These are phyloP conservation scores for Stromatinia cepivora DNA, from an alignment of 2,329 filamentous ascomycete species.

Conservation along the genomic window DNA sequence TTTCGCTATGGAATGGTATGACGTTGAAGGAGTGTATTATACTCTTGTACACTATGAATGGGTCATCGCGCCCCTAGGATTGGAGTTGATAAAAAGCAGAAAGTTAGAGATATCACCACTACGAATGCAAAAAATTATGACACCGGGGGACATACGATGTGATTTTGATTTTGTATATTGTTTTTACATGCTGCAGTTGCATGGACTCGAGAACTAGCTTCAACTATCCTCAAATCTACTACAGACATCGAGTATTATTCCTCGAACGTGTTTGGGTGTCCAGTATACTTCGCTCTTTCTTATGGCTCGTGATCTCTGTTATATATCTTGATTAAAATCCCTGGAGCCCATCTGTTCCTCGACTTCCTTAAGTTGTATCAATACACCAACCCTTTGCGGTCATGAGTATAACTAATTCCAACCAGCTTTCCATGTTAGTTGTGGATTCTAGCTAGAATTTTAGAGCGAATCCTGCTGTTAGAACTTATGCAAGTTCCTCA, in stretches of 20 bases:
- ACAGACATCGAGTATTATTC: neutral
- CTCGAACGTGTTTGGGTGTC: neutral
- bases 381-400: too few species aligned
- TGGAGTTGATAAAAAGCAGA: neutral
- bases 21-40: conserved; percentile 16
- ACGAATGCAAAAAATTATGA: neutral
- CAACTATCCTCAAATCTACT: neutral
- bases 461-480: neutral
- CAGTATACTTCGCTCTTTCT: neutral
- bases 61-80: neutral
- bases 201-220: neutral
- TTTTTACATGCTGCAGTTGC: neutral
- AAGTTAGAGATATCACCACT: conserved; percentile 11
- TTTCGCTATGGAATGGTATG: neutral
- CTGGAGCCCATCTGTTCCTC: neutral
- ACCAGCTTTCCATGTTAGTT: neutral
- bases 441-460: neutral
- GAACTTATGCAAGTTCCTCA: neutral
- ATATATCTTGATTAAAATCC: neutral
- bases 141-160: neutral
- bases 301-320: neutral
- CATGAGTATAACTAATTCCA: too few species aligned
- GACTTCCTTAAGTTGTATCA: neutral
- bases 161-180: neutral
- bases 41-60: conserved; percentile 19